Base-by-base conservation (phyloP, 2,329 filamentous ascomycete genomes). In the Nectriaceae sp. region DNA sequence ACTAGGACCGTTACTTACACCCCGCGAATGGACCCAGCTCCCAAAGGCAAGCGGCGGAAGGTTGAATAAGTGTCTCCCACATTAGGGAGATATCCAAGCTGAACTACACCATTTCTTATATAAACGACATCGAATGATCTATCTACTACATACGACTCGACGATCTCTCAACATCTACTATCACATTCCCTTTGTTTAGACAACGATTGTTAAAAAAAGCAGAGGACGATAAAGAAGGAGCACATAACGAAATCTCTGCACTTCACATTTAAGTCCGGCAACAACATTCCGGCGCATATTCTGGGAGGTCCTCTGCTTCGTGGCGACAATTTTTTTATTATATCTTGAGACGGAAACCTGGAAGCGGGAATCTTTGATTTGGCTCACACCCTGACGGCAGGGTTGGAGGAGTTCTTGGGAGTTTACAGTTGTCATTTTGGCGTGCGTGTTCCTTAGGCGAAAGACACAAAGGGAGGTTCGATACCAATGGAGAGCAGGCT, bases 1-100 rank as follows among this genome's bases (percentile, higher is more conserved):
- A 97, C 92, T n/a, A 82, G 91, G 59, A 97, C 91, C 15, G 89
- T 96, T 50, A 96, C 90, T 35, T 96, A 95, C 71, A 96, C 89
- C 67, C 88, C 84, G 52, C 79, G 86, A 56, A 89, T 97, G 74
- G 89, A 91, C 57, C 89, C 92, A 20, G 90, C 92, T 31, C 93
- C 91, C 6, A 92, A 92, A 70, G 92, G 92, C 56, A 97, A 97
- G 80, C 84, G 91, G 74, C 87, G 92, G 74, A 95, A 90, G 76
- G 69, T 78, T 41, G 76, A 79, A 55, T 75, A 61, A 65, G 47
- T 16, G 24, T 6, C 6, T 13, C 24, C 13, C 24, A 29, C 13
- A 6, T 29, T 13, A 6, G 24, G 24, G 6, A 29, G 38, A 29
- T 11, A 29, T 29, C 24, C 6, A 13, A 29, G 21, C 35, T n/a